phyloP scores from a whole-genome alignment of 2,329 filamentous ascomycete genomes.

The Fusarium proliferatum region DNA sequence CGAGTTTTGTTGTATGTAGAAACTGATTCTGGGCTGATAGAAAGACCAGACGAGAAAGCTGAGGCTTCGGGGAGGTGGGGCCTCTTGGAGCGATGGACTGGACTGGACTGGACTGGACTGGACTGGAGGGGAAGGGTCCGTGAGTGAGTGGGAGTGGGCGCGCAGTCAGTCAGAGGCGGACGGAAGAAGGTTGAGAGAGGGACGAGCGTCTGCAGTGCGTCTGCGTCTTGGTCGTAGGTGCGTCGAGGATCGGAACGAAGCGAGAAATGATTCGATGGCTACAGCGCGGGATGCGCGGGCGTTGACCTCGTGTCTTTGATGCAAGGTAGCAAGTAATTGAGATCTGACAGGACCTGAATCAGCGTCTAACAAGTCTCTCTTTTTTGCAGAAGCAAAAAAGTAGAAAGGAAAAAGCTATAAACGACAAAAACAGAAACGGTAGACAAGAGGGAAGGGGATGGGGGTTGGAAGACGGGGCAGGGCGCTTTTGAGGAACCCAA shows the following conservation, averaged over 20 bases:
- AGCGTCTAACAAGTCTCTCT: constrained; percentile 13
- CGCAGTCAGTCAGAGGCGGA: constrained; percentile 11
- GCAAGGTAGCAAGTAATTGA: constrained; percentile 36
- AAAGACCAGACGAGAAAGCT: constrained; percentile 34
- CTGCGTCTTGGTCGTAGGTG: constrained; percentile 13
- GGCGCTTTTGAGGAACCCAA: constrained; percentile 42
- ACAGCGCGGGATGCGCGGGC: constrained; percentile 30
- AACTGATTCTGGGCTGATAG: constrained; percentile 39
- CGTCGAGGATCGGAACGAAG: constrained; percentile 40
- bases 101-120: constrained; percentile 7
- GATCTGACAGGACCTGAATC: constrained; percentile 22
- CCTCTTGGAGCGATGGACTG: constrained; percentile 19
- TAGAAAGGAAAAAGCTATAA: constrained; percentile 9
- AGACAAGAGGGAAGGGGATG: constrained; percentile 38
- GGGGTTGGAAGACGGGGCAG: constrained; percentile 39
- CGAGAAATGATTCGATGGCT: constrained; percentile 35
- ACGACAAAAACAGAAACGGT: constrained; percentile 19
- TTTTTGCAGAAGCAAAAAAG: constrained; percentile 17
- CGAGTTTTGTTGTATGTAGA: constrained; percentile 14
- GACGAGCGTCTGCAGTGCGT: constrained; percentile 40
- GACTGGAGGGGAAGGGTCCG: constrained; percentile 41
- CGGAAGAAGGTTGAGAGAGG: constrained; percentile 32
- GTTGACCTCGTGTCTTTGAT: constrained; percentile 30
- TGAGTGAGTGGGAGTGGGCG: constrained; percentile 13
- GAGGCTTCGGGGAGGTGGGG: constrained; percentile 39